Base-by-base conservation (phyloP, 2,329 filamentous ascomycete genomes). In the Byssothecium circinans region DNA sequence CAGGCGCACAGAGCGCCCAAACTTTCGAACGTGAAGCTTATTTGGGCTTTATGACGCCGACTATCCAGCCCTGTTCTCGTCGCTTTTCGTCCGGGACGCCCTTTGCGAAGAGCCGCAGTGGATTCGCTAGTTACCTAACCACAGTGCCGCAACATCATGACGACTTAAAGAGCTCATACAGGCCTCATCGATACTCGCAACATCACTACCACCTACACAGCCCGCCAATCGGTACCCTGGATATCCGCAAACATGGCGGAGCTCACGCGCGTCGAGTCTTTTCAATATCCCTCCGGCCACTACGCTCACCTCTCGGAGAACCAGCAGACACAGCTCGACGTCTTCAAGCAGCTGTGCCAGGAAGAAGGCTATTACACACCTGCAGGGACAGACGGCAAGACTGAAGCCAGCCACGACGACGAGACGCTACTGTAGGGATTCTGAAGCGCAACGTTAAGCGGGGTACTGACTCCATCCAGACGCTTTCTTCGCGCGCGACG, bases 401-500 rank as follows among this genome's bases (percentile, higher is more conserved):
- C 60, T 6, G 64, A 70, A n/a, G 65, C 74, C 14, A 87, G 83
- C 56, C 86, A 90, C 70, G 86, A 90, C 62, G 88, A 91, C 67
- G 80, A 85, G 61, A 86, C 84, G 3, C 72, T 91, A 49, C 76
- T 91, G 83, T 88, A 75, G 54, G 83, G 45, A 40, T 43, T 4
- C 50, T 43, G 32, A 23, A 40, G 32, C 18, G 33, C 41, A 14
- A 12, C 37, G 44, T 20, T 40, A 23, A 52, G 53, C 56, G 53
- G 60, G 53, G 53, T 53, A 56, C 57, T 65, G 54, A 64, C 58
- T 41, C 41, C 44, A 35, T 52, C 65, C 60, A 94, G 89, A 53
- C 89, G 91, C 50, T 96, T 87, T 70, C 78, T 96, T 41, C 87
- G 91, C 61, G 91, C 91, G 27, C 84, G 91, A 47, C 87, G 85